Percentiles rank a stretch among this genome's conserved stretches.
Conservation (phyloP, 1,284 basidiomycete species). For the Pseudozyma sp. region DNA sequence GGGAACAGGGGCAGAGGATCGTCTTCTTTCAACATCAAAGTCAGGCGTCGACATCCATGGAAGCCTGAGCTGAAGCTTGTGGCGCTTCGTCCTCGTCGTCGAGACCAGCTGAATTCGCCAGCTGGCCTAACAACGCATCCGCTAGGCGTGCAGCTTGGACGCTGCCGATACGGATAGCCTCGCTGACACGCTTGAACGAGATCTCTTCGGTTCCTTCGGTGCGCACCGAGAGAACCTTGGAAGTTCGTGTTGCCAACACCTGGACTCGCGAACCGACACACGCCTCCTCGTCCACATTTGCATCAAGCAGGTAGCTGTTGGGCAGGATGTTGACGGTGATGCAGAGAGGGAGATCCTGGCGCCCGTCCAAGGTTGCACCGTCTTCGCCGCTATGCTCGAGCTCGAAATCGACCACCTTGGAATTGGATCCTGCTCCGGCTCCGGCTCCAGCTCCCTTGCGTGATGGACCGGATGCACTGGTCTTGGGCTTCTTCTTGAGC, state of each 20-base stretch:
- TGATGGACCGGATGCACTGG: conserved; percentile 5
- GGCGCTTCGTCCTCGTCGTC: conserved; percentile 11
- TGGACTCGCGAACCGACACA: conserved; percentile 47
- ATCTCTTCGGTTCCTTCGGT: conserved; percentile 44
- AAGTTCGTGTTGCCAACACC: conserved; percentile 49
- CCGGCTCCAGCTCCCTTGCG: conserved; percentile 10
- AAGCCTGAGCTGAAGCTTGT: conserved; percentile 11
- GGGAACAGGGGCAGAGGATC: not conserved
- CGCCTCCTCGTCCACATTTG: conserved; percentile 57
- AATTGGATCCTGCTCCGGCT: conserved; percentile 6
- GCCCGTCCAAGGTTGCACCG: conserved; percentile 44
- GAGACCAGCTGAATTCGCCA: conserved; percentile 11
- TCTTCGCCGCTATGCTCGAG: conserved; percentile 56
- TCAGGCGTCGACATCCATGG: conserved; percentile 34
- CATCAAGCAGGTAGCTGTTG: conserved; percentile 56
- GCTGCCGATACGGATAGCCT: conserved; percentile 40
- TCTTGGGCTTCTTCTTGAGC: conserved; percentile 50
- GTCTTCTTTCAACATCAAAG: not conserved
- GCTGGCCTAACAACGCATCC: conserved; percentile 33
- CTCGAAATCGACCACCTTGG: conserved; percentile 59
- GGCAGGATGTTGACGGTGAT: conserved; percentile 59
- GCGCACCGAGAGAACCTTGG: conserved; percentile 45
- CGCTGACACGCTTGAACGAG: conserved; percentile 40
- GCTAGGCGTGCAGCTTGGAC: conserved; percentile 42
- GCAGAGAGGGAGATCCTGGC: conserved; percentile 58